phyloP scores from a whole-genome alignment of 768 basidiomycete genomes.

The Paxillus rubicundulus region DNA sequence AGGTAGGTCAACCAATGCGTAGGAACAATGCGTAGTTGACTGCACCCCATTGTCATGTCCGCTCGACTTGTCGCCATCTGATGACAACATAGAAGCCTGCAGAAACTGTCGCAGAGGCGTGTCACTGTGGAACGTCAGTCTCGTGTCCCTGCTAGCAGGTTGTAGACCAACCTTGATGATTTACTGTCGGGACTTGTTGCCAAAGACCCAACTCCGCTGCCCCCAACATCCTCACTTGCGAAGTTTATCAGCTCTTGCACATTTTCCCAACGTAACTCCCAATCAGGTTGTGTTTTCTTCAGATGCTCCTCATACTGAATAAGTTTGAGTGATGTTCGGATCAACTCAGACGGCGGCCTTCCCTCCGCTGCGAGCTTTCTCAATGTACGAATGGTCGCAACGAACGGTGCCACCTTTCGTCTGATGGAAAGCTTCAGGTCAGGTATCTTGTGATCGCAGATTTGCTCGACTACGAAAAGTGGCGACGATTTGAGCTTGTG shows the following conservation, averaged over 20 bases:
- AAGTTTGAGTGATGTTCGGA: conserved; percentile 53
- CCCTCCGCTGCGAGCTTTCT: conserved; percentile 56
- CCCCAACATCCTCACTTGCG: conserved; percentile 54
- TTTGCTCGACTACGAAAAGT: conserved; percentile 59
- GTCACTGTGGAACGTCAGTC: conserved; percentile 27
- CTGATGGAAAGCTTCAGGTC: conserved; percentile 68
- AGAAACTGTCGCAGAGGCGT: conserved; percentile 71
- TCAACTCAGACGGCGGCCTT: conserved; percentile 58
- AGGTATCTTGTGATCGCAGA: conserved; percentile 55
- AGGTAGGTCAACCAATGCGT: background rate
- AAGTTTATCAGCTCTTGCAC: conserved; percentile 82
- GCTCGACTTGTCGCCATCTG: conserved; percentile 66
- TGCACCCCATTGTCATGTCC: conserved; percentile 47
- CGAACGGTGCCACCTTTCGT: conserved; percentile 59
- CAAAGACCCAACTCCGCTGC: conserved; percentile 6
- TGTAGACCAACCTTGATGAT: background rate
- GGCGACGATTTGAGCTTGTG: conserved; percentile 50
- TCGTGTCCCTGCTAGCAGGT: background rate
- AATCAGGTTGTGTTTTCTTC: conserved; percentile 68
- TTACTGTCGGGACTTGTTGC: background rate
- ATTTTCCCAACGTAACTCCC: conserved; percentile 80
- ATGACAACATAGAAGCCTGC: conserved; percentile 79
- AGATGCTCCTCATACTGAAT: conserved; percentile 69
- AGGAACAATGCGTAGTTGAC: background rate
- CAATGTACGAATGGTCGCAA: conserved; percentile 52